Base-by-base conservation (phyloP, 2,329 filamentous ascomycete genomes). In the Pseudocercospora pini-densiflorae region DNA sequence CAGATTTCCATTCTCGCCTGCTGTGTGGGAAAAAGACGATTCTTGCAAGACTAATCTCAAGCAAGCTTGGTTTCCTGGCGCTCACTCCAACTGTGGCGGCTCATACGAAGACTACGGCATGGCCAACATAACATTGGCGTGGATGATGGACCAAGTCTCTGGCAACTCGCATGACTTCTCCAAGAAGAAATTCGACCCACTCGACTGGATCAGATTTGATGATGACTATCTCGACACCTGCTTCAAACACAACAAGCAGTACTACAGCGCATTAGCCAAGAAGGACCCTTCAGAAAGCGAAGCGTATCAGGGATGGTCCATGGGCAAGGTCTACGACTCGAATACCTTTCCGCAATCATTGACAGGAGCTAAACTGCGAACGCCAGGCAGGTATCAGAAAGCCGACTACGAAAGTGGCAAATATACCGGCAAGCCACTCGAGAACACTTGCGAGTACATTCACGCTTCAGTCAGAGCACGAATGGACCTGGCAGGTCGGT, bases 1-100 rank as follows among this genome's bases (percentile, higher is more conserved):
- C 53, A 80, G 85, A 1, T 76, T 74, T 9, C 82, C 85, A 0
- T 87, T 86, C 68, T 78, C 79, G 0, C 85, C 85, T 0, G 84
- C 85, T 0, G 74, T 87, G 0, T 87, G 85, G 85, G 72, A 73
- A 61, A 66, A 67, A 49, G 70, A 71, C 27, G 21, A 67, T 59
- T 66, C 66, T 12, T 71, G 72, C 45, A 70, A 65, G 8, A 78
- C 76, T 8, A 75, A 79, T 27, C 74, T 86, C 29, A 79, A 81
- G n/a, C 85, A 87, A 72, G 82, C 84, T 8, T 87, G 85, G 85
- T 87, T 87, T 63, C 84, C 85, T 0, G 85, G 85, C 5, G 81
- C 80, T 31, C 85, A 87, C 69, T 79, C 81, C 7, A 85, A 87
- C 63, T 77, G 86, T 5, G 85, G 85, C 3, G 85, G 85, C 21